Base-by-base conservation (phyloP, 2,329 filamentous ascomycete genomes). In the Coniella lustricola region DNA sequence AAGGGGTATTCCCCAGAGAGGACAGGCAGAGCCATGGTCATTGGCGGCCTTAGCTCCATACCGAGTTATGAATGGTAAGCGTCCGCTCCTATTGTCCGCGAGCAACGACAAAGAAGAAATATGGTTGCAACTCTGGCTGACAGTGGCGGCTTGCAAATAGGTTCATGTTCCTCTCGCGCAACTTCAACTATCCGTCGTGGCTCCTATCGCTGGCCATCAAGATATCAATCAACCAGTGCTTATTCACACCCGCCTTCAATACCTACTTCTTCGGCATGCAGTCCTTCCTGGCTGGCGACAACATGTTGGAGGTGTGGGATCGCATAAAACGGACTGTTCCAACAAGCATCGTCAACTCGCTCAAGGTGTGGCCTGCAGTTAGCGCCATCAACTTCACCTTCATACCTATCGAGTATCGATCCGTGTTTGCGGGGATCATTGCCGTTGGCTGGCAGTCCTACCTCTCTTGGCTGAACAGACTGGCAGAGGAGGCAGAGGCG, bases 401-500 rank as follows among this genome's bases (percentile, higher is more conserved):
- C 59, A 71, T 96, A 4, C 80, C 83, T 21, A 72, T 89, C 41
- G 82, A 91, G 60, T 91, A 88, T 65, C 74, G 90, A 44, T 87
- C 82, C 57, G 76, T 95, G 14, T 93, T 95, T 57, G 81, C 85
- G 0, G 88, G 87, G 1, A 69, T 85, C 7, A 77, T 95, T 55
- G 87, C 88, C 1, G 84, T 95, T 44, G 87, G 86, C 0, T 96
- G 90, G 90, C 90, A 95, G 75, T 90, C 88, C 1, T 96, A 95
- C 72, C 62, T 96, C 57, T 87, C 83, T 57, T 86, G 82, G 65
- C 66, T 95, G 60, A 95, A 95, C 59, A 76, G 84, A 59, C 71
- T 72, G 53, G 87, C 87, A 2, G 87, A 89, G 63, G 70, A 71
- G 42, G 70, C 74, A 56, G 76, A 79, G 54, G 69, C 25, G 4